Base-by-base conservation (phyloP, 1,284 basidiomycete genomes). In the Sporisorium iseilematis-ciliati region DNA sequence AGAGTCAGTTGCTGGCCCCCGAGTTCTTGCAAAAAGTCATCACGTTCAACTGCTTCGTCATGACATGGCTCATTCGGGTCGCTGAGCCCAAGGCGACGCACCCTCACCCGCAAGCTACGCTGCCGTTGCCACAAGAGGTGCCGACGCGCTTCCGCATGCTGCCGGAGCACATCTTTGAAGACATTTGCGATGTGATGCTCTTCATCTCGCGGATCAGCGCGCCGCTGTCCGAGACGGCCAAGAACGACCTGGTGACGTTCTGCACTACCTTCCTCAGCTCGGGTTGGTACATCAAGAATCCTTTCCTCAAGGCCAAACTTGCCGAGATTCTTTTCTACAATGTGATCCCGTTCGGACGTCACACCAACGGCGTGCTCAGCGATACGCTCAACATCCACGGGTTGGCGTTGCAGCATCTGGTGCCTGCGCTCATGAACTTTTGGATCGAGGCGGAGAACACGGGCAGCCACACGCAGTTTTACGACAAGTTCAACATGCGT, bases 401-500 rank as follows among this genome's bases (percentile, higher is more conserved):
- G 0, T 85, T 97, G 82, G 93, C 96, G 7, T 87, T 97, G 63
- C 91, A 92, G 76, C 90, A 97, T 84, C 88, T 99, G 21, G 95
- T 99, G 89, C 91, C 93, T 7, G 93, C 93, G 4, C 86, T 99
- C 78, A 95, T 95, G 87, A 91, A 93, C 66, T 97, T 97, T 87
- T 99, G 97, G 86, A 94, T 97, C 64, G 95, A 99, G 88, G 95
- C 97, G 35, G 97, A 99, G 85, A 92, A 92, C 78, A 99, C 97
- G 0, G 97, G 97, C 45, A 93, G 94, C 23, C 95, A 95, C 84
- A 95, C 95, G 0, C 96, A 99, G 84, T 99, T 99, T 87, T 99
- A 96, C 86, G 95, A 97, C 85, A 97, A 97, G 90, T 96, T 95
- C 84, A 86, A 86, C 93, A 93, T 95, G 80, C 84, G 92, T 88